Base-by-base conservation (phyloP, 768 basidiomycete genomes). In the Ramaria sp. region DNA sequence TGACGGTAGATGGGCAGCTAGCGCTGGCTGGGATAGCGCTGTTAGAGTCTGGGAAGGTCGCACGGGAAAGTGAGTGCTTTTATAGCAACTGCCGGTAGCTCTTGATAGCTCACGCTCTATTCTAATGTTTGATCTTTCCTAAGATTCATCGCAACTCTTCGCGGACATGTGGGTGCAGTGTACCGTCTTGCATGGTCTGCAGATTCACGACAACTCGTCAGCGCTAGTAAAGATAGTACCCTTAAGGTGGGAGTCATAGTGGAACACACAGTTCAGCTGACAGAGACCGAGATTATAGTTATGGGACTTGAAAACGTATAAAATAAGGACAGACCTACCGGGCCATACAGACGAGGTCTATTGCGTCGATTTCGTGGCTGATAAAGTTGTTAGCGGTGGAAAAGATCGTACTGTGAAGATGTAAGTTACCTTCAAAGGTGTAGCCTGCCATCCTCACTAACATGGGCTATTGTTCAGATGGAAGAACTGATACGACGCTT, bases 321-420 rank as follows among this genome's bases (percentile, higher is more conserved):
- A 99, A 71, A 82, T 99, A 60, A 88, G 91, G 66, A 83, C 80
- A 7, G 95, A 99, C 68, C 81, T 99, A 17, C 91, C 93, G 0
- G 95, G 95, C 19, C 95, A 99, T 67, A 89, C 88, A 1, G 95
- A 99, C 63, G 95, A 99, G 68, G 94, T 99, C 37, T 98, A 97
- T 71, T 97, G 95, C 65, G 95, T 99, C 15, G 95, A 98, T 70
- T 99, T 96, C 67, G 94, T 99, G 1, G 94, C 93, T 0, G 95
- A 99, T 73, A 99, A 99, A 69, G 80, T 97, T n/a, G 92, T 96
- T 61, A 95, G 91, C 66, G 95, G 94, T n/a, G 95, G 95, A 13
- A 74, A 88, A 45, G 95, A 98, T 71, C 81, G 83, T 63, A 86
- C 82, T 19, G 82, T 97, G 11, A 96, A 96, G 73, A 97, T 98